Conservation (phyloP, 2,329 filamentous ascomycete genomes). For the Fusarium sp. region DNA sequence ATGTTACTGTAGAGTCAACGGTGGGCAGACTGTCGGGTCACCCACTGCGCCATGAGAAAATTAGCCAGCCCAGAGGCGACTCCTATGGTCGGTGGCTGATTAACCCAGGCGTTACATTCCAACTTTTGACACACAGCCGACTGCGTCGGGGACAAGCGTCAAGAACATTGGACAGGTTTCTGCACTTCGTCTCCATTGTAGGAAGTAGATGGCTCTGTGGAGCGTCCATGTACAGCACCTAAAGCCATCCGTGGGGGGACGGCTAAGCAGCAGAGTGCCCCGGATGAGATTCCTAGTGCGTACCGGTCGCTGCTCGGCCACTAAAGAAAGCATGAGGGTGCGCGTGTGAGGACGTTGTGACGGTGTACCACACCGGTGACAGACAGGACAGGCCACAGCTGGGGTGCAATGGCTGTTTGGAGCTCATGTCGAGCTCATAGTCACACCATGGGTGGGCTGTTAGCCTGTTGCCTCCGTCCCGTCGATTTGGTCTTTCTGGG, state of each 20-base stretch:
- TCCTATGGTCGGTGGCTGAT: slow-evolving; percentile 26
- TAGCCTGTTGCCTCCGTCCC: slow-evolving; percentile 49
- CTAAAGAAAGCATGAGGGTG: slow-evolving; percentile 32
- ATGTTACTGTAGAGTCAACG: slow-evolving; percentile 27
- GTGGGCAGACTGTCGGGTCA: slow-evolving; percentile 40
- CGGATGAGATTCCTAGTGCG: slow-evolving; percentile 38
- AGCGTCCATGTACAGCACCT: slow-evolving; percentile 6
- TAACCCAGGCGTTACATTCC: slow-evolving; percentile 32
- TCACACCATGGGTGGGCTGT: slow-evolving; percentile 51
- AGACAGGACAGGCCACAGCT: slow-evolving; percentile 43
- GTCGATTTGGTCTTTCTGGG: slow-evolving; percentile 45
- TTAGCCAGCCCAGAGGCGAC: slow-evolving; percentile 28
- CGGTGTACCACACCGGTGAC: slow-evolving; percentile 30
- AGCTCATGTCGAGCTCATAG: slow-evolving; percentile 46
- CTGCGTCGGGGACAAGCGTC: slow-evolving; percentile 10
- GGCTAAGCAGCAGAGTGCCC: slow-evolving; percentile 29
- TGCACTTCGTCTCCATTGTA: not conserved
- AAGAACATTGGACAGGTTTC: slow-evolving; percentile 2
- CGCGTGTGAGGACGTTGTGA: slow-evolving; percentile 42
- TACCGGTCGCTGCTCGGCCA: slow-evolving; percentile 30
- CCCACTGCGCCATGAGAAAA: slow-evolving; percentile 30
- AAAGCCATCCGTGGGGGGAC: slow-evolving; percentile 12
- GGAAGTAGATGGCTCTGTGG: slow-evolving; percentile 32
- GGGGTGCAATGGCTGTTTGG: slow-evolving; percentile 39
- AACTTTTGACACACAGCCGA: slow-evolving; percentile 32